These are phyloP conservation scores for Turnera subulata DNA, from an alignment of 345 rosid species.

Conservation along the genomic window DNA sequence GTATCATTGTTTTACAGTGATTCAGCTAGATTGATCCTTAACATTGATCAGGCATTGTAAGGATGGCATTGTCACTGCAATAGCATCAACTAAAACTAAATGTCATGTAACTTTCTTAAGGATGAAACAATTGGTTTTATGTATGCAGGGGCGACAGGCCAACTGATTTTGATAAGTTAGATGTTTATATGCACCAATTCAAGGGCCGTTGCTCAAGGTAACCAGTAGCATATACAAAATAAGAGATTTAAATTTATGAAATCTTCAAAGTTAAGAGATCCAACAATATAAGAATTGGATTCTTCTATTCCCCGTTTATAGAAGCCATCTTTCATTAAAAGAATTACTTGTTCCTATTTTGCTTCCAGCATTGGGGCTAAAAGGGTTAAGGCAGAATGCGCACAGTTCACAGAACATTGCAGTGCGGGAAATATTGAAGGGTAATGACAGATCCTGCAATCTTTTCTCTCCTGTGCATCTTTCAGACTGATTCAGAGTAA, in stretches of 20 bases:
- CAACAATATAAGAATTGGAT: neutral
- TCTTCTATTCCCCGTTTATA: neutral
- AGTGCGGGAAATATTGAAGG: slow-evolving; percentile 26
- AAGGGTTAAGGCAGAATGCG: slow-evolving; percentile 28
- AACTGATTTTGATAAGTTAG: slow-evolving; percentile 33
- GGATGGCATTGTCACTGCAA: slow-evolving; percentile 1
- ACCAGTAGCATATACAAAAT: neutral
- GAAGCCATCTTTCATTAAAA: neutral
- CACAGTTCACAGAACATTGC: slow-evolving; percentile 25
- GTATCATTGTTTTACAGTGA: slow-evolving; percentile 49
- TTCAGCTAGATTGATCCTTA: slow-evolving; percentile 52
- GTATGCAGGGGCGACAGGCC: slow-evolving; percentile 23
- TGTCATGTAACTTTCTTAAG: neutral
- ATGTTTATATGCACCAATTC: slow-evolving; percentile 43
- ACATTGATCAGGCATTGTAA: slow-evolving; percentile 61
- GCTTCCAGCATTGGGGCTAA: slow-evolving; percentile 39
- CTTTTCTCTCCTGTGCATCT: neutral
- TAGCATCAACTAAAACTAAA: neutral
- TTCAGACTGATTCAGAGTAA: neutral
- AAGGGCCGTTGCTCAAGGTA: slow-evolving; percentile 52
- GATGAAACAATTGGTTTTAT: neutral
- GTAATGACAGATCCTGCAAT: slow-evolving; percentile 9
- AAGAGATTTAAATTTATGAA: neutral
- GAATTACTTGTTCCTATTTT: too few relatives aligned
- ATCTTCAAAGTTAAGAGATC: neutral